Base-by-base conservation (phyloP, 164 flowering plant genomes). In the grape (Vitis vinifera) region DNA sequence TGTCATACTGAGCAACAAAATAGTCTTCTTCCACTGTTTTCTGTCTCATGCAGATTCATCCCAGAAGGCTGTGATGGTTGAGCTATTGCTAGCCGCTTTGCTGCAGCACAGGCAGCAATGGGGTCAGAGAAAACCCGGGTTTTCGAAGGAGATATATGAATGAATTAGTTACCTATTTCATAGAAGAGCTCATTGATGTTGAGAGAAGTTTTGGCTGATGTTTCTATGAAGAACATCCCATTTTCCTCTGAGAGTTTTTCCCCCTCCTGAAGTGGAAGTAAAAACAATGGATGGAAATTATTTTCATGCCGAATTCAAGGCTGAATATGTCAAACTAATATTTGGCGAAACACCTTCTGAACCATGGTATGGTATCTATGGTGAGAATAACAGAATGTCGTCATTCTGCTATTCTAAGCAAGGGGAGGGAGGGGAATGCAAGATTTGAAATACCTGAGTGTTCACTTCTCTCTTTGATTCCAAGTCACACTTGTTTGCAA, bases 401-500 rank as follows among this genome's bases (percentile, higher is more conserved):
- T 37, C 44, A 37, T 6, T 37, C 44, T 37, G 44, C 44, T 37
- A 37, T 3, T 37, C 44, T 37, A 50, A 47, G 37, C 11, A 17
- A 47, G 53, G 48, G 51, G 14, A 60, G 15, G 49, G 48, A 31
- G 53, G 16, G 29, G 16, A 23, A 37, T 6, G 44, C 15, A 48
- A 49, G 60, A 13, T 60, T n/a, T 10, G 15, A 67, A 13, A 27
- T 83, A 79, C 94, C 76, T 88, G 91, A 53, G 79, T 69, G 31
- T 78, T 71, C 68, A 89, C 92, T 59, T 76, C 78, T 79, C 90
- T 85, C 59, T 72, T 76, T 9, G 80, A 78, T 59, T 80, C 79
- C 78, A 89, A 76, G 66, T 89, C 94, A 51, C 79, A 73, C 76
- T 89, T 89, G 65, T 89, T 89, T 52, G 86, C 94, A 10, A 85